Evolutionary conservation across 345 rosid species (phyloP).

Genomic region (Citrus australasica): DNA sequence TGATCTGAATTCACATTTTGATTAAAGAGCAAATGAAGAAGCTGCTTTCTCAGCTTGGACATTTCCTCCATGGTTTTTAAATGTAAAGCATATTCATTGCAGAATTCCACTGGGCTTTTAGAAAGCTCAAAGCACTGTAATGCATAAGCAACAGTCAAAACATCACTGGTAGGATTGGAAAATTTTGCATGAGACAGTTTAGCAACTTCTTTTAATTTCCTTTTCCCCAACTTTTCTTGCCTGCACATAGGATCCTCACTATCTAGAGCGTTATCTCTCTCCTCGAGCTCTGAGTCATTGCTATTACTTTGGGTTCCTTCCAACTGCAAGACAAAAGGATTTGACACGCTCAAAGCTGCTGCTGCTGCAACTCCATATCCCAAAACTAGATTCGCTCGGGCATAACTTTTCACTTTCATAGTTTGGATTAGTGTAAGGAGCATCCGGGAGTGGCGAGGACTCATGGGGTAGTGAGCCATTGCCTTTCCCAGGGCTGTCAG

Average conservation of each 20-base stretch:
- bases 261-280: slow-evolving; percentile 16
- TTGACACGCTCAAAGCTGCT: slow-evolving; percentile 72
- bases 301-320: slow-evolving; percentile 35
- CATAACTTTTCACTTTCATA: slow-evolving; percentile 36
- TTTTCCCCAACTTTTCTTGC: slow-evolving; percentile 51
- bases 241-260: slow-evolving; percentile 27
- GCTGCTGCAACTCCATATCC: slow-evolving; percentile 80
- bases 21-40: slow-evolving; percentile 64
- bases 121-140: slow-evolving; percentile 74
- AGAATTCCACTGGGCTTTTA: slow-evolving; percentile 37
- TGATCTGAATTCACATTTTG: slow-evolving; percentile 32
- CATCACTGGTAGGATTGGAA: slow-evolving; percentile 80
- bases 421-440: slow-evolving; percentile 73
- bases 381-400: slow-evolving; percentile 56
- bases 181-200: slow-evolving; percentile 57
- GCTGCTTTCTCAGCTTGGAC: slow-evolving; percentile 83
- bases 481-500: slow-evolving; percentile 78
- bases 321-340: slow-evolving; percentile 64
- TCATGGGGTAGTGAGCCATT: slow-evolving; percentile 86
- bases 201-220: slow-evolving; percentile 50
- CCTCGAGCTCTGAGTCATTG: slow-evolving; percentile 27
- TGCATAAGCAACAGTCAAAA: slow-evolving; percentile 65
- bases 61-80: slow-evolving; percentile 89
- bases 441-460: slow-evolving; percentile 93
- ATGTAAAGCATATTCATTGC: slow-evolving; percentile 55